A percentile compares a stretch with the other conserved stretches of the same genome.
Conservation (phyloP, 2,329 filamentous ascomycete genomes). For the Sporothrix brunneoviolacea region DNA sequence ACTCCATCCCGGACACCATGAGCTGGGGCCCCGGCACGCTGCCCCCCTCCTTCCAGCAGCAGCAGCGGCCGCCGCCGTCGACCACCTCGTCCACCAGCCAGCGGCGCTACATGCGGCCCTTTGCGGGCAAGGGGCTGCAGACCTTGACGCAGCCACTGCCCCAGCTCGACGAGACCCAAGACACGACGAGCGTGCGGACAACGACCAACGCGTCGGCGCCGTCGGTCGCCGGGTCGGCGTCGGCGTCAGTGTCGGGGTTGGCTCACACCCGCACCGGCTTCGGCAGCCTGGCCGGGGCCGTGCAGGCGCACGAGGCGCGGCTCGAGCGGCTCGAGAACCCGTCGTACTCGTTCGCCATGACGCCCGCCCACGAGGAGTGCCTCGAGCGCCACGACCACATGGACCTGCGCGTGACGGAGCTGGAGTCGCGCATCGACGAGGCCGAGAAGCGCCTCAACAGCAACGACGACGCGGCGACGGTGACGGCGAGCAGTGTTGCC, state of each 20-base stretch:
- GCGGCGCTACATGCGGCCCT: constrained; percentile 45
- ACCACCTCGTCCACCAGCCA: constrained; percentile 43
- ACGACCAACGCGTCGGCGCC: not conserved
- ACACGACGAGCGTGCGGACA: not conserved
- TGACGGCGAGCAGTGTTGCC: constrained; percentile 36
- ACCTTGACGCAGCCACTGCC: constrained; percentile 40
- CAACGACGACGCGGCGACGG: constrained; percentile 40
- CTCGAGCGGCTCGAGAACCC: constrained; percentile 63
- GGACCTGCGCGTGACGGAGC: constrained; percentile 61
- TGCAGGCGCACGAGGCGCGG: constrained; percentile 56
- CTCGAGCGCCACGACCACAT: constrained; percentile 59
- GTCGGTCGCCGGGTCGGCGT: not conserved
- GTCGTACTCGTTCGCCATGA: constrained; percentile 43
- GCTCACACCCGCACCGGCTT: constrained; percentile 35
- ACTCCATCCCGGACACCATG: constrained; percentile 50
- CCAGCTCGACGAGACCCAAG: constrained; percentile 18
- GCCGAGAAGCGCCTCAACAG: constrained; percentile 45
- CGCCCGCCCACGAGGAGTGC: constrained; percentile 59
- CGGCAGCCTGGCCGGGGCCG: constrained; percentile 42
- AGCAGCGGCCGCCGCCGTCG: constrained; percentile 36
- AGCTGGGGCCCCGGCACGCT: constrained; percentile 40
- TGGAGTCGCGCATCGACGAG: constrained; percentile 58
- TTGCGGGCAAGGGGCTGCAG: constrained; percentile 48
- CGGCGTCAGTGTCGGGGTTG: not conserved
- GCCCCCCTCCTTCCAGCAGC: no score